phyloP scores from a whole-genome alignment of 768 basidiomycete genomes.

The Aureoboletus auriporus region DNA sequence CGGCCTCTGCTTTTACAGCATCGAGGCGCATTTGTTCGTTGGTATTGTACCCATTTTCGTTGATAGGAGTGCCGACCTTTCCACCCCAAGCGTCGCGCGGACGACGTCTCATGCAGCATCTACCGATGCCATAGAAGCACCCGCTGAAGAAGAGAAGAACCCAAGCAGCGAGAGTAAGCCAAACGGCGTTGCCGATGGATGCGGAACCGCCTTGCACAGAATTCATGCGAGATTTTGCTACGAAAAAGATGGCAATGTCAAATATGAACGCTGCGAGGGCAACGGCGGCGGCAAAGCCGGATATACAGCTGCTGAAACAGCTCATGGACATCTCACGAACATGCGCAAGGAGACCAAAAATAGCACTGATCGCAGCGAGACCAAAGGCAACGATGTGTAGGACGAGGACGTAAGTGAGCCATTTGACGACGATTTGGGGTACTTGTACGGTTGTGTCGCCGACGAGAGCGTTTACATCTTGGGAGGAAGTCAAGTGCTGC shows the following conservation, averaged over 20 bases:
- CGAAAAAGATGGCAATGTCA: constrained; percentile 87
- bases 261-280: constrained; percentile 88
- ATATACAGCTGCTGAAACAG: constrained; percentile 77
- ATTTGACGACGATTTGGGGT: constrained; percentile 82
- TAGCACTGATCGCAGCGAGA: constrained; percentile 62
- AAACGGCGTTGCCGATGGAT: constrained; percentile 81
- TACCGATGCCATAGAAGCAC: constrained; percentile 80
- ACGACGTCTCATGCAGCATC: constrained; percentile 74
- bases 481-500: constrained; percentile 7
- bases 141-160: constrained; percentile 85
- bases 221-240: constrained; percentile 84
- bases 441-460: constrained; percentile 70
- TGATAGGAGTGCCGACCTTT: constrained; percentile 28
- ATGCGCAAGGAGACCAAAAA: constrained; percentile 87
- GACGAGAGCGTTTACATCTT: constrained; percentile 81
- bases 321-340: constrained; percentile 83
- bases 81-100: constrained; percentile 37
- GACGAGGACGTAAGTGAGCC: constrained; percentile 92
- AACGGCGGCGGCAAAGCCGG: constrained; percentile 74
- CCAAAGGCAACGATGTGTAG: constrained; percentile 86
- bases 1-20: constrained; percentile 82
- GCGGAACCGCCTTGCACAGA: constrained; percentile 68
- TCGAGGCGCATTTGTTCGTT: constrained; percentile 70
- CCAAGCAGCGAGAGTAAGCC: constrained; percentile 88
- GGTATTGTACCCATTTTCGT: constrained; percentile 35